Evolutionary conservation across 148 eudicot species (phyloP).

Genomic region (Fagopyrum tataricum): DNA sequence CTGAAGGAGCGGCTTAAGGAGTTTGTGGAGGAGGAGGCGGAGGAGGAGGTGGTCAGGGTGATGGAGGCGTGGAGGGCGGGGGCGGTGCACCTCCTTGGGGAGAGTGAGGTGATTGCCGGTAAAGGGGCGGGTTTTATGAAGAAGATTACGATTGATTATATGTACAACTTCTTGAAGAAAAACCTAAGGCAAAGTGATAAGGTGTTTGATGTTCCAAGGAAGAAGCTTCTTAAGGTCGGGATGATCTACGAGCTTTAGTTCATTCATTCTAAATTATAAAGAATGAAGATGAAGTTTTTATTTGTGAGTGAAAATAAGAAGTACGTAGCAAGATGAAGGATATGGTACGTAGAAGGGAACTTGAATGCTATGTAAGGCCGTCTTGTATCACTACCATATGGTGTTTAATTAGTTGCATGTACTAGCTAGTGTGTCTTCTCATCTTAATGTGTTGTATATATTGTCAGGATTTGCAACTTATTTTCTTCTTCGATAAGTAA

Average conservation of each 20-base stretch:
- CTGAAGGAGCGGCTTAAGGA: conserved; percentile 9
- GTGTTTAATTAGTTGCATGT: too few relatives aligned
- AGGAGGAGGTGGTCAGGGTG: neutral
- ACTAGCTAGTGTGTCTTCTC: too few relatives aligned
- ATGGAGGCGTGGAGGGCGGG: conserved; percentile 44
- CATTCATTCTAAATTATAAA: too few relatives aligned
- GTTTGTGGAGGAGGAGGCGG: conserved; percentile 24
- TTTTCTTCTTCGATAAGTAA: too few relatives aligned
- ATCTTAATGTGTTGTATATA: too few relatives aligned
- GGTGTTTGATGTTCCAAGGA: conserved; percentile 47
- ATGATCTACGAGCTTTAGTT: conserved; percentile 58
- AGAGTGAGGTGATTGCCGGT: conserved; percentile 39
- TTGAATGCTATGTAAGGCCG: too few relatives aligned
- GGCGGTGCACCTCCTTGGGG: conserved; percentile 55
- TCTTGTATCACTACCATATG: too few relatives aligned
- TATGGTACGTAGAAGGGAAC: too few relatives aligned
- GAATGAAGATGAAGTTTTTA: too few relatives aligned
- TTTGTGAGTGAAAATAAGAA: too few relatives aligned
- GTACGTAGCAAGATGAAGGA: too few relatives aligned
- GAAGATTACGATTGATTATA: conserved; percentile 44
- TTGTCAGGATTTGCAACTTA: too few relatives aligned
- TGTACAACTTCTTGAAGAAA: conserved; percentile 41
- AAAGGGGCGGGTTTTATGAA: conserved; percentile 37
- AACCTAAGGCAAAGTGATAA: conserved; percentile 46
- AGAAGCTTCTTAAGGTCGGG: conserved; percentile 54